Evolutionary conservation across 306 rosid genomes (phyloP), one percentile per base, ranked within the genome.

Genomic region (Hippophae gyantsensis): DNA sequence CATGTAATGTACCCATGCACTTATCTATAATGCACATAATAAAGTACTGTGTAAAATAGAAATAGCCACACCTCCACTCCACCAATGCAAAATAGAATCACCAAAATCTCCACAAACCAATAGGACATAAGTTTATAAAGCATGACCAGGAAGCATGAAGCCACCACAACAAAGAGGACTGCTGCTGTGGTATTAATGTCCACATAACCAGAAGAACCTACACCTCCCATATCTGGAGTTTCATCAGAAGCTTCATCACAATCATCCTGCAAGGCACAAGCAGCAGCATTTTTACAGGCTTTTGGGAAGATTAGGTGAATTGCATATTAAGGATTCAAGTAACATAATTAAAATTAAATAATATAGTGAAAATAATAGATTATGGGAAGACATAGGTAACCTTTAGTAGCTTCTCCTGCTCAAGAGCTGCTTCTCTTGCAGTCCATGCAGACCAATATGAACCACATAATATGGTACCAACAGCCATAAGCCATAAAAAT

Each of bases 381-480:
- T 48, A 9, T 66, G 52, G 62, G 63, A 61, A 64, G 53, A 53
- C 69, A 61, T 43, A 61, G 13, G 60, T 42, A 14, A 92, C 99
- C 89, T 92, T 92, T 69, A 84, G 69, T 56, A 90, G 89, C 80
- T 87, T 87, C 68, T 90, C 96, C 65, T 70, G 83, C 77, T 90
- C 98, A 56, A 87, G 77, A 64, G 84, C 86, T 46, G 89, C 89
- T 83, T 90, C 98, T 76, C 89, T 72, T 49, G 96, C 84, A 54
- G 84, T 81, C 98, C 98, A 85, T 40, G 96, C 96, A 72, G 98
- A 87, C 98, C 98, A 90, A 76, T 81, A 90, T 43, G 98, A 90
- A 49, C 89, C 89, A 80, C 85, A 79, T 63, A 90, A 70, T 79
- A 90, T 84, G 76, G 98, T 90, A 53, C 95, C 96, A 70, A 87